Base-by-base conservation (phyloP, 2,329 filamentous ascomycete species). In the Fragosphaeria purpurea region DNA sequence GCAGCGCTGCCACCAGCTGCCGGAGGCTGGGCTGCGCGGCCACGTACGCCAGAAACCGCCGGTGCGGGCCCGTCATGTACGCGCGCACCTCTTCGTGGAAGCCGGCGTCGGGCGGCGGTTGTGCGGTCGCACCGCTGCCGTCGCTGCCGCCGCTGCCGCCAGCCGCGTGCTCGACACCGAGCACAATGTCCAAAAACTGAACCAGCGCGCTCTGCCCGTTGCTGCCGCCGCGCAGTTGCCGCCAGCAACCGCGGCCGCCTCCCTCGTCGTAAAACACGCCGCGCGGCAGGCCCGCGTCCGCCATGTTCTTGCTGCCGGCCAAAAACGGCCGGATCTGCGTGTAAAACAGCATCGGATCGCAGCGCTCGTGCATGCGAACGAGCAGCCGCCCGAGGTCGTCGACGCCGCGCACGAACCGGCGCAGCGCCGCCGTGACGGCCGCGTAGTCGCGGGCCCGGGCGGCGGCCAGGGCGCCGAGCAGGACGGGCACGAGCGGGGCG, bases 171-270 rank as follows among this genome's bases (percentile, higher is more conserved):
- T 93, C 83, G 46, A 98, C 80, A 35, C 89, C 89, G 1, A 98
- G 79, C 1, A 87, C 82, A 42, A 97, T 81, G 64, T 98, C 93
- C 62, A 97, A 96, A 71, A 97, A 95, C 60, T 97, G 93, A 52
- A 98, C 91, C 52, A 97, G 72, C 49, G 89, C 95, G 71, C 88
- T 95, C 67, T 98, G 93, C 0, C 93, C 93, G 61, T 97, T 97
- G 69, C 89, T 95, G 31, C 91, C 93, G 35, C 93, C 93, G 52
- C 86, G 80, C 53, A 86, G 85, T 58, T 90, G 83, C 13, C 82
- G 75, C 74, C 88, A 95, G 35, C 76, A 69, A 0, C 82, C 78
- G 11, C 71, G 71, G 1, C 81, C 82, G 2, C 79, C 72, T 1
- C 82, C 85, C 50, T 87, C 78, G 57, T 95, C 87, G 62, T 95